Conservation (phyloP, 83 land plant genomes). For the Picea abies region DNA sequence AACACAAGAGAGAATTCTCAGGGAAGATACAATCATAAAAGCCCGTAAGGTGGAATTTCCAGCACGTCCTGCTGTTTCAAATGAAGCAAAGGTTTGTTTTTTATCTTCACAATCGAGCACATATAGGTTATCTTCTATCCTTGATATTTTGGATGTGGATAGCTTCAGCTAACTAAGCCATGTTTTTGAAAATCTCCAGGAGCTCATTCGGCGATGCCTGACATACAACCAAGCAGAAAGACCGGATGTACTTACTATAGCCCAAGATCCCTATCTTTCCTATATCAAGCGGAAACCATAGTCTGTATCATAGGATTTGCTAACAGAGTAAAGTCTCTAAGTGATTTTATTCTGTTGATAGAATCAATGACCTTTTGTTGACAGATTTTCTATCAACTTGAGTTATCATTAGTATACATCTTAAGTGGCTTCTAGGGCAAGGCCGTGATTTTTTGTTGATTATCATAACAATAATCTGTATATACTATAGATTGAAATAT, state of each 20-base stretch:
- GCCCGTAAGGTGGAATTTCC: slow-evolving; percentile 97
- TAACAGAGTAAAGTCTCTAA: slow-evolving; percentile 1
- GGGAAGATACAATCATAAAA: slow-evolving; percentile 96
- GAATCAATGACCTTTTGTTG: background rate
- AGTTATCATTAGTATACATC: background rate
- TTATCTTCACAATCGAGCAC: background rate
- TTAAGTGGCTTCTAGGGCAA: background rate
- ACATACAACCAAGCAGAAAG: slow-evolving; percentile 94
- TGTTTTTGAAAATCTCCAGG: slow-evolving; percentile 49
- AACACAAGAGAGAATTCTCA: slow-evolving; percentile 87
- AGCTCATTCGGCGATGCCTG: slow-evolving; percentile 85
- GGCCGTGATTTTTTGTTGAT: background rate
- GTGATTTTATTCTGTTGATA: background rate
- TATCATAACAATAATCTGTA: background rate
- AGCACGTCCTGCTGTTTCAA: slow-evolving; percentile 83
- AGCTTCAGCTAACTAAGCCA: background rate
- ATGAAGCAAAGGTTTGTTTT: slow-evolving; percentile 87
- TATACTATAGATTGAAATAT: background rate
- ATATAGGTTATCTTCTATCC: background rate
- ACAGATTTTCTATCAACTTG: background rate
- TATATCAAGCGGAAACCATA: slow-evolving; percentile 73
- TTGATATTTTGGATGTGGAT: slow-evolving; percentile 6
- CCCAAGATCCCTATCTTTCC: slow-evolving; percentile 91
- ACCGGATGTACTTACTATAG: slow-evolving; percentile 90
- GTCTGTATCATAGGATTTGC: slow-evolving; percentile 9